These are phyloP conservation scores for Cytospora piceicola DNA, from an alignment of 2,329 filamentous ascomycete species.

Conservation along the genomic window DNA sequence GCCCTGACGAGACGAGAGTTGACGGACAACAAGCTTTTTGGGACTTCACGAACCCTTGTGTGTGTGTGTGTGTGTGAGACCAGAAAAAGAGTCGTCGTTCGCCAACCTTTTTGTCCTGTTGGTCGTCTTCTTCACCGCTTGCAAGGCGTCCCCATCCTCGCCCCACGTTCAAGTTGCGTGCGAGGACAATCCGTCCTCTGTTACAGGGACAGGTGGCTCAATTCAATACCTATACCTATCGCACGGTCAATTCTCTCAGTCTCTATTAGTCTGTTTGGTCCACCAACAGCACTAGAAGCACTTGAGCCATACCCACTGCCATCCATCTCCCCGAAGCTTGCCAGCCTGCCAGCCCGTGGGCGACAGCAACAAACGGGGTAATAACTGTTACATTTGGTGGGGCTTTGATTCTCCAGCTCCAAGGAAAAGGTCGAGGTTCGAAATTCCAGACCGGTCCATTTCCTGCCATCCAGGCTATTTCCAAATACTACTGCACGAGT, in stretches of 20 bases:
- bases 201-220: background rate
- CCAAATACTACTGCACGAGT: background rate
- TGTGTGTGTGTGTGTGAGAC: background rate
- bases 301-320: no score
- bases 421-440: background rate
- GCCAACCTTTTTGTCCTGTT: background rate
- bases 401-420: background rate
- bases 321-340: no score
- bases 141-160: conserved; percentile 16
- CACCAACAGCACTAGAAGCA: background rate
- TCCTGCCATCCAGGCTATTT: background rate
- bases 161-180: conserved; percentile 17
- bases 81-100: background rate
- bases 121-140: conserved; percentile 20
- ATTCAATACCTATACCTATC: background rate
- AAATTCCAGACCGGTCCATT: conserved; percentile 3
- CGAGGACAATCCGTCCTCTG: background rate
- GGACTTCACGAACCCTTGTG: conserved; percentile 4
- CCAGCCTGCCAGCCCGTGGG: background rate
- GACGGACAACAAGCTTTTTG: background rate
- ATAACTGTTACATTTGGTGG: background rate
- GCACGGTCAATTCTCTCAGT: background rate
- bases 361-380: background rate
- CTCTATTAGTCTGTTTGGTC: background rate
- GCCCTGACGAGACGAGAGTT: no score